Base-by-base conservation (phyloP, 352 stramenopile species). In the Phytopythium kandeliae region DNA sequence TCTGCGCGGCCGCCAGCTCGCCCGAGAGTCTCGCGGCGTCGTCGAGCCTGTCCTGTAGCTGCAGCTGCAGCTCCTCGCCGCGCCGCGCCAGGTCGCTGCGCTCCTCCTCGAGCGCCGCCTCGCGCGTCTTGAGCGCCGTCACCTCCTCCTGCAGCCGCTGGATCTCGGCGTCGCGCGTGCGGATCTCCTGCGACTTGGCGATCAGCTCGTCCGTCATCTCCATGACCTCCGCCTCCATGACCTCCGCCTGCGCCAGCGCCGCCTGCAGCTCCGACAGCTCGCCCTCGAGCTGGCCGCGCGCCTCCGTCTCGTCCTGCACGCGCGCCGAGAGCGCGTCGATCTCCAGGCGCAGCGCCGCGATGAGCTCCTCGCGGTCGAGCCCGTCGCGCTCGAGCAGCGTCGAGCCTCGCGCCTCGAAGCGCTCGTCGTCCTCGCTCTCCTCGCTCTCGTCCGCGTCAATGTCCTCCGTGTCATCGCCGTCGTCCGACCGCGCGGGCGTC, bases 161-260 rank as follows among this genome's bases (percentile, higher is more conserved):
- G 43, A 91, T 82, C 55, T 86, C 61, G n/a, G 81, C 57, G 24
- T 89, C 75, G 24, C 70, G 73, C 30, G 68, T 58, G 19, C 72
- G 74, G 25, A 91, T 83, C 34, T 85, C 76, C 47, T 89, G 74
- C 19, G 76, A 74, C 45, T 91, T 90, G 13, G 60, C 71, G 38
- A 90, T 89, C 47, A 92, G 46, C 51, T 94, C 78, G 36, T 92
- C 80, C 7, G 71, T 76, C 76, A 92, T 89, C 34, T 89, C 78
- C 0, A 62, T 74, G 53, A 93, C 79, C 44, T 91, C 83, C 2
- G 55, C 55, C 51, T 93, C 79, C 74, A 93, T 86, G 13, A 77
- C 75, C 26, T 90, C 77, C 33, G 74, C 69, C 30, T 86, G 78
- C 3, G 75, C 76, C 28, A 87, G 47, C 45, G 54, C 78, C 24